Conservation (phyloP, 768 basidiomycete species). For the Termitomyces sp. region DNA sequence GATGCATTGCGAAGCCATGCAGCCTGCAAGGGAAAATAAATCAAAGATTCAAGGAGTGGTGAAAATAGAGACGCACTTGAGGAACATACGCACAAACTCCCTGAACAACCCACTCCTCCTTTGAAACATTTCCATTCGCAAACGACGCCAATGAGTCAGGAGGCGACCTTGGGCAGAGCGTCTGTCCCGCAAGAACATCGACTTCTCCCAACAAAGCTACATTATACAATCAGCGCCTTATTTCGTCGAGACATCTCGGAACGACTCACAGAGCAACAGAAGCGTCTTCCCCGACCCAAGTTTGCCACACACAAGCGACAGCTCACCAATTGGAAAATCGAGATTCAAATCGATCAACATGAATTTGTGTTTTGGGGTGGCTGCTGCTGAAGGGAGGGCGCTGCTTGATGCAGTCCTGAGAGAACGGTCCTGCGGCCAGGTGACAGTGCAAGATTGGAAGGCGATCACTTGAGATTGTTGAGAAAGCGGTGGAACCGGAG, state of each 20-base stretch:
- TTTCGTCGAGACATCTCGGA: neutral
- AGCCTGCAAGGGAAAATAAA: slow-evolving; percentile 21
- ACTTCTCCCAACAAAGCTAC: slow-evolving; percentile 84
- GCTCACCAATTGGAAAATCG: slow-evolving; percentile 73
- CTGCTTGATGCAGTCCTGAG: slow-evolving; percentile 28
- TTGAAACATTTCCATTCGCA: slow-evolving; percentile 31
- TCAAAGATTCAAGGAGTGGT: neutral
- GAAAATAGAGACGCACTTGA: slow-evolving; percentile 39
- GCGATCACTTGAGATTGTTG: slow-evolving; percentile 60
- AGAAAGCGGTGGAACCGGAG: slow-evolving; percentile 52
- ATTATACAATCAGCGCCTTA: slow-evolving; percentile 7
- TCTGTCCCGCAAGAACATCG: slow-evolving; percentile 77
- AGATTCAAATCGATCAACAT: slow-evolving; percentile 74
- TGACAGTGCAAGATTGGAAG: slow-evolving; percentile 82
- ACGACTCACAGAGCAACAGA: slow-evolving; percentile 55
- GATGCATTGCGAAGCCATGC: slow-evolving; percentile 77
- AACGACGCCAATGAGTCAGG: slow-evolving; percentile 73
- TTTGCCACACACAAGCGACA: slow-evolving; percentile 86
- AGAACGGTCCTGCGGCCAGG: slow-evolving; percentile 82
- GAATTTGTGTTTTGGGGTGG: slow-evolving; percentile 80
- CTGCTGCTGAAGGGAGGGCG: slow-evolving; percentile 47
- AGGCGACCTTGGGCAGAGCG: slow-evolving; percentile 80
- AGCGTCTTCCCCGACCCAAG: slow-evolving; percentile 89
- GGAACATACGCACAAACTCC: slow-evolving; percentile 88
- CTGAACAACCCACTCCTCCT: slow-evolving; percentile 72